A percentile compares a stretch with the other conserved stretches of the same genome.
These are phyloP conservation scores for Neonectria neomacrospora DNA, from an alignment of 2,329 filamentous ascomycete species.

Conservation along the genomic window DNA sequence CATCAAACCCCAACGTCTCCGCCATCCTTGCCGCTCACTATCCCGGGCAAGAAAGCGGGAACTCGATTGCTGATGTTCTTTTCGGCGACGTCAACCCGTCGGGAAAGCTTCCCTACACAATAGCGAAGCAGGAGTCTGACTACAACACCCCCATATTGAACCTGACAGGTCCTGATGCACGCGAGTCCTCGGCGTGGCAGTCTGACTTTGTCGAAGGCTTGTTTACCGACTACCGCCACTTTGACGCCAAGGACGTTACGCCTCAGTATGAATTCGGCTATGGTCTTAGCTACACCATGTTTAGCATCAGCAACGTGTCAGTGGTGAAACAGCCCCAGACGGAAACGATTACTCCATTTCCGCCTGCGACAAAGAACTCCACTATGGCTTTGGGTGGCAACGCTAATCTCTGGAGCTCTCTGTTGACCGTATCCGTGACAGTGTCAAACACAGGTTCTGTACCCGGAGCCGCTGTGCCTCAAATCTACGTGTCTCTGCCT, in stretches of 20 bases:
- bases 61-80: conserved; percentile 69
- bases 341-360: conserved; percentile 48
- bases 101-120: conserved; percentile 70
- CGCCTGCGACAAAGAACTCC: conserved; percentile 47
- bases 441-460: conserved; percentile 72
- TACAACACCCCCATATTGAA: conserved; percentile 59
- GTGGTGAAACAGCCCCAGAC: conserved; percentile 43
- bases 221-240: conserved; percentile 76
- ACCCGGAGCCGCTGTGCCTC: conserved; percentile 62
- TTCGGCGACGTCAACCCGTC: conserved; percentile 67
- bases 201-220: conserved; percentile 63
- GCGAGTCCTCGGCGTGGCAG: conserved; percentile 57
- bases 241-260: conserved; percentile 71
- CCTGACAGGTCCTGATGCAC: conserved; percentile 55
- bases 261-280: conserved; percentile 81
- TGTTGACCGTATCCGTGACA: conserved; percentile 63
- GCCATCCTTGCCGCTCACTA: conserved; percentile 70
- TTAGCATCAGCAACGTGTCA: conserved; percentile 65
- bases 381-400: conserved; percentile 54
- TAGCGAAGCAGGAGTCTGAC: conserved; percentile 66
- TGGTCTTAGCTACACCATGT: conserved; percentile 78
- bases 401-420: conserved; percentile 57
- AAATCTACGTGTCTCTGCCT: conserved; percentile 65
- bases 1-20: conserved; percentile 70
- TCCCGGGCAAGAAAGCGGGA: conserved; percentile 70